Conservation (phyloP, 176 grass and related monocot species). For the Tillandsia leiboldiana region DNA sequence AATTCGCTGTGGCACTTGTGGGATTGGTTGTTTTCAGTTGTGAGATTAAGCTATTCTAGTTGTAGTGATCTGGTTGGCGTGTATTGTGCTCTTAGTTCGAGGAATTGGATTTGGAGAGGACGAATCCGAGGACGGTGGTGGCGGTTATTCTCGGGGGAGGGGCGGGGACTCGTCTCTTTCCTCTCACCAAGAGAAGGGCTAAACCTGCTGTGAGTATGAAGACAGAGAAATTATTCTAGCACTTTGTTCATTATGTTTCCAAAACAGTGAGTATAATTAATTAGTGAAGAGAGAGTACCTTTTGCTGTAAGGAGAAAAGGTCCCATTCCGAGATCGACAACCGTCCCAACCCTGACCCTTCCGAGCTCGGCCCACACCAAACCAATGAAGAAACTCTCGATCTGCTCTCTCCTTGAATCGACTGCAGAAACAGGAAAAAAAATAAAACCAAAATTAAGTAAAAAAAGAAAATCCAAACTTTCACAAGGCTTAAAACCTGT, state of each 20-base stretch:
- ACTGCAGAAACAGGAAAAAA: constrained; percentile 37
- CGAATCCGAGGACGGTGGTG: constrained; percentile 57
- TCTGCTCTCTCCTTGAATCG: constrained; percentile 49
- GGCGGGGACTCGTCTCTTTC: constrained; percentile 75
- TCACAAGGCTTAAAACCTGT: neutral
- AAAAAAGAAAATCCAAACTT: neutral
- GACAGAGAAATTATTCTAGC: neutral
- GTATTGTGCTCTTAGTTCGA: constrained; percentile 32
- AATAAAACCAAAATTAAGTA: neutral
- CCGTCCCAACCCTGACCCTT: constrained; percentile 25
- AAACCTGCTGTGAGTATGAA: constrained; percentile 62
- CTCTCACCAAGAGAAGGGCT: constrained; percentile 78
- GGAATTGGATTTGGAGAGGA: constrained; percentile 30
- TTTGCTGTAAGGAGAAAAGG: constrained; percentile 53
- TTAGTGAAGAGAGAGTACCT: constrained; percentile 23
- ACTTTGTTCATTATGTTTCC: too few relatives aligned
- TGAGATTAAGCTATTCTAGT: neutral
- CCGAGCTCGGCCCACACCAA: constrained; percentile 32
- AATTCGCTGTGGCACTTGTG: neutral
- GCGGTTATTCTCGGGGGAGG: constrained; percentile 84
- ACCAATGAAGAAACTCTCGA: constrained; percentile 71
- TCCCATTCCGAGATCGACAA: constrained; percentile 91
- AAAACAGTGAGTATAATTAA: neutral
- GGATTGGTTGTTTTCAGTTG: neutral
- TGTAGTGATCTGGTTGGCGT: neutral